phyloP scores from a whole-genome alignment of 306 rosid genomes.

The Vachellia pachyceras region DNA sequence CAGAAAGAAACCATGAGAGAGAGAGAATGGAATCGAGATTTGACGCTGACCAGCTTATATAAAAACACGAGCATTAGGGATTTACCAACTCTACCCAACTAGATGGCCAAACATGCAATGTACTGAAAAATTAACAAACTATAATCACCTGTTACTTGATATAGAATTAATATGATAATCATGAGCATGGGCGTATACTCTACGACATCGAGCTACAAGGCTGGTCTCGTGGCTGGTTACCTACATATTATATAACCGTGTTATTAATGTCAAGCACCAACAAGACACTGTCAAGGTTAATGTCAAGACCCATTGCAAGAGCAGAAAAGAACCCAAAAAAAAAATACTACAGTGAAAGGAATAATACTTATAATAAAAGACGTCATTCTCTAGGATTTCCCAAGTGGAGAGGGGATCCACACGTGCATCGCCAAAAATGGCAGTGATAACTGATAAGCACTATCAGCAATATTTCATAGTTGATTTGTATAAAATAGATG shows the following conservation, averaged over 20 bases:
- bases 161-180: constrained; percentile 98
- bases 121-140: not conserved
- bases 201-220: constrained; percentile 87
- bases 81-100: constrained; percentile 2
- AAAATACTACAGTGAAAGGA: not conserved
- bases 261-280: constrained; percentile 40
- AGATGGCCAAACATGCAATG: constrained; percentile 1
- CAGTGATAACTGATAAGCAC: not conserved
- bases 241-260: constrained; percentile 53
- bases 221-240: constrained; percentile 89
- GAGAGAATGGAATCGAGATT: constrained; percentile 1
- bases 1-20: not conserved
- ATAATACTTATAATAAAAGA: constrained; percentile 15
- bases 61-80: not conserved
- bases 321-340: not conserved
- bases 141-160: constrained; percentile 91
- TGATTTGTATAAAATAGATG: not conserved
- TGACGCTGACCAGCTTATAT: not conserved
- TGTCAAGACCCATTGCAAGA: not conserved
- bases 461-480: not conserved
- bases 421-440: not conserved
- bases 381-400: not conserved
- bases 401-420: not conserved
- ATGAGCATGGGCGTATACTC: constrained; percentile 99
- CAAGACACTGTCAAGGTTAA: constrained; percentile 22